phyloP scores from a whole-genome alignment of 805 yeast species.

The Metschnikowia bowlesiae region DNA sequence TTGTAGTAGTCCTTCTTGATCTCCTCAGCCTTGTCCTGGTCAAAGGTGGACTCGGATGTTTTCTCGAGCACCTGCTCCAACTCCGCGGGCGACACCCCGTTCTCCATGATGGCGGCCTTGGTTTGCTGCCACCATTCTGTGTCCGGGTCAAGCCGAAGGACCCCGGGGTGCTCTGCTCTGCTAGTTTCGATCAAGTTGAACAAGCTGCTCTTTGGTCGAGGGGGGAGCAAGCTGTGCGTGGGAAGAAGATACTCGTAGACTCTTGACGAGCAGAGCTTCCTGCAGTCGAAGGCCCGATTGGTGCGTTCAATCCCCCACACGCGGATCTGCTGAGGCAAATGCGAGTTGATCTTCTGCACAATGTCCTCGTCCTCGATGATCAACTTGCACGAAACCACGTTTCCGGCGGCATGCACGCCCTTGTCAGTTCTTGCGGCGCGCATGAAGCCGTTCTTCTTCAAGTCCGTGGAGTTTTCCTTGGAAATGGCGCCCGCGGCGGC shows the following conservation, averaged over 20 bases:
- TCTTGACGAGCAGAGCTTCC: constrained; percentile 94
- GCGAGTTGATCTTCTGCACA: constrained; percentile 64
- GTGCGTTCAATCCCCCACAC: constrained; percentile 91
- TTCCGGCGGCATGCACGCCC: constrained; percentile 98
- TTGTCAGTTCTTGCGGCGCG: constrained; percentile 88
- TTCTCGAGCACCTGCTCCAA: constrained; percentile 22
- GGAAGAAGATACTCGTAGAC: constrained; percentile 93
- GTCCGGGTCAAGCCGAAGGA: constrained; percentile 59
- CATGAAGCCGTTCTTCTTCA: constrained; percentile 83
- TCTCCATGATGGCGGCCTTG: constrained; percentile 23
- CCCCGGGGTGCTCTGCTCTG: constrained; percentile 52
- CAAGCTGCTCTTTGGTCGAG: constrained; percentile 71
- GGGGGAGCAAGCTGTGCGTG: constrained; percentile 83
- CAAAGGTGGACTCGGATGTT: constrained; percentile 30
- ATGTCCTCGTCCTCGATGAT: constrained; percentile 79
- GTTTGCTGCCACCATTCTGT: constrained; percentile 57
- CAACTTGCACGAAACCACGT: constrained; percentile 77
- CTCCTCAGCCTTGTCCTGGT: constrained; percentile 23
- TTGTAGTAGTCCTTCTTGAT: constrained; percentile 29
- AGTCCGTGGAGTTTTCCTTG: constrained; percentile 78
- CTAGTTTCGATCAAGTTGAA: constrained; percentile 55
- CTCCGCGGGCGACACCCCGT: constrained; percentile 12
- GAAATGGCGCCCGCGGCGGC: constrained; percentile 85
- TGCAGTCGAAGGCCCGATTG: constrained; percentile 87
- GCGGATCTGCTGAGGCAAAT: constrained; percentile 80